These are phyloP conservation scores for Chaetoscypha palmicola DNA, from an alignment of 2,329 filamentous ascomycete species.

Conservation along the genomic window DNA sequence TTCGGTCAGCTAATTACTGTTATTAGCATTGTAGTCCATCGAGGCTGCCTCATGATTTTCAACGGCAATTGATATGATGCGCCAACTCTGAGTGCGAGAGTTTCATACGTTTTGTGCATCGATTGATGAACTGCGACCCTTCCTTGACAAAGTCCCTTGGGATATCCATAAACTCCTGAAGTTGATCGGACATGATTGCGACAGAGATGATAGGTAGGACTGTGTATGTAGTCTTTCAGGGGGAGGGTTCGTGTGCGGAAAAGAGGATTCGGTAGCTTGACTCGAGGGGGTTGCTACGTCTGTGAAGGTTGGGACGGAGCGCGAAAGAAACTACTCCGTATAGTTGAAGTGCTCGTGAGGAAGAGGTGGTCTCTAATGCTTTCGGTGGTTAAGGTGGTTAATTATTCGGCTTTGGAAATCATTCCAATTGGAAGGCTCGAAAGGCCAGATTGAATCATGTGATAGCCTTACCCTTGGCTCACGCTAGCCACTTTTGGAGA, in stretches of 20 bases:
- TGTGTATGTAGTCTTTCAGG: neutral
- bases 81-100: too few relatives aligned
- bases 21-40: slow-evolving; percentile 9
- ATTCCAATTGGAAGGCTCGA: neutral
- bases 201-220: too few relatives aligned
- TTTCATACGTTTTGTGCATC: slow-evolving; percentile 38
- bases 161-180: slow-evolving; percentile 51
- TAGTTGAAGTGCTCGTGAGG: neutral
- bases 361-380: slow-evolving; percentile 1
- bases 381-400: neutral
- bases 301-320: neutral
- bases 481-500: neutral
- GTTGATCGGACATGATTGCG: slow-evolving; percentile 44
- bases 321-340: neutral
- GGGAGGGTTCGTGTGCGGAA: neutral
- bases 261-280: slow-evolving; percentile 1
- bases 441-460: neutral
- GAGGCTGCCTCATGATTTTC: too few relatives aligned
- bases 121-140: slow-evolving; percentile 37
- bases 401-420: too few relatives aligned
- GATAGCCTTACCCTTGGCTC: too few relatives aligned
- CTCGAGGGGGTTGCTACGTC: slow-evolving; percentile 1
- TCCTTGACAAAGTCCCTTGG: slow-evolving; percentile 41
- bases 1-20: slow-evolving; percentile 29
- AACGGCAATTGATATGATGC: too few relatives aligned